Conservation (phyloP, 2,329 filamentous ascomycete genomes). For the Trichoderma arundinaceum region DNA sequence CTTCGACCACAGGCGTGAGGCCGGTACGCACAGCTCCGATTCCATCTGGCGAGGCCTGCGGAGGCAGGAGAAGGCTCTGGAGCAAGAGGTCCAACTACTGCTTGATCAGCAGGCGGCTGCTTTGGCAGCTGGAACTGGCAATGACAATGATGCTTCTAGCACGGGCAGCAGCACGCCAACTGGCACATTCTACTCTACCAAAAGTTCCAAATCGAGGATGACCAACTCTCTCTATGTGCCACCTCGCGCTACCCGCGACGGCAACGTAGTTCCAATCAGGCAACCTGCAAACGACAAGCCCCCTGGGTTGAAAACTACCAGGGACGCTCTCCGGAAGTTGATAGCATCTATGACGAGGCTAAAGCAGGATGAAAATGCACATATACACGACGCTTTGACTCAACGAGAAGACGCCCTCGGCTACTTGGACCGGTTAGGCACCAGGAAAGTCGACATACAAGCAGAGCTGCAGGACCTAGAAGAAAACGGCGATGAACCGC, state of each 20-base stretch:
- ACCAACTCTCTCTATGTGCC: conserved; percentile 51
- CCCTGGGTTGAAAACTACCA: conserved; percentile 64
- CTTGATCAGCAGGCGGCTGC: conserved; percentile 57
- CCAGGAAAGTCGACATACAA: conserved; percentile 56
- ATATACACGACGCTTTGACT: conserved; percentile 62
- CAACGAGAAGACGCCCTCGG: conserved; percentile 63
- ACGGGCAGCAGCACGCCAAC: conserved; percentile 51
- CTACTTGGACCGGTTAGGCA: conserved; percentile 60
- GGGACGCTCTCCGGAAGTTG: conserved; percentile 66
- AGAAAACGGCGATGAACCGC: conserved; percentile 60
- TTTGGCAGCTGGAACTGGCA: conserved; percentile 47
- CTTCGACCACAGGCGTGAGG: conserved; percentile 45
- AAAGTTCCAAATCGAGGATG: conserved; percentile 49
- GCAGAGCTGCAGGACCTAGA: conserved; percentile 61
- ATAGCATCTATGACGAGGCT: conserved; percentile 69
- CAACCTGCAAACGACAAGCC: conserved; percentile 59
- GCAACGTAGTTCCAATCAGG: conserved; percentile 64
- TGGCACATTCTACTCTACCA: conserved; percentile 48
- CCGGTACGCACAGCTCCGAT: conserved; percentile 46
- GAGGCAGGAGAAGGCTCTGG: conserved; percentile 53
- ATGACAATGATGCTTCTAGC: conserved; percentile 45
- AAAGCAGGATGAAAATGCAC: conserved; percentile 70
- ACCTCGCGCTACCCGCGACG: conserved; percentile 47
- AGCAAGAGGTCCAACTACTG: conserved; percentile 54
- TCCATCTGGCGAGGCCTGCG: conserved; percentile 55